Base-by-base conservation (phyloP, 208 protist genomes). In the Leishmania turanica region DNA sequence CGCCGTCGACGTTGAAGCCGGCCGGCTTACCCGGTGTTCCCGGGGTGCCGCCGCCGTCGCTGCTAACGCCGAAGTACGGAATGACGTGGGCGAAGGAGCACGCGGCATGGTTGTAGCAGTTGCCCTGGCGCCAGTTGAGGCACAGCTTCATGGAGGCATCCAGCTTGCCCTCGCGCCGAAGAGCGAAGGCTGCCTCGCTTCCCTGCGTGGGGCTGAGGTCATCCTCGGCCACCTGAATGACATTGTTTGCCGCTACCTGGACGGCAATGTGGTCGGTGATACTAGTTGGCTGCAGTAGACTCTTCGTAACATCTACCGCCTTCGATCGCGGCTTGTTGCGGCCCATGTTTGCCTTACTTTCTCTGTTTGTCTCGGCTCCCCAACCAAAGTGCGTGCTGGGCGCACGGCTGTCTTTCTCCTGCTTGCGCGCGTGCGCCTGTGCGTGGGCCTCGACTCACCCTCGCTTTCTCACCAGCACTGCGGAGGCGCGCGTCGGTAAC, bases 161-260 rank as follows among this genome's bases (percentile, higher is more conserved):
- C 45, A 92, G 78, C 77, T 93, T 90, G 19, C 89, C 93, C 53
- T 94, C 89, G 8, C 90, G 87, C 71, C 90, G 90, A 0, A 93
- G 80, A 15, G 90, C 90, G 62, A 94, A 92, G 69, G 92, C 92
- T 24, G 85, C 85, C 78, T 92, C 90, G 81, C 91, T 96, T 42
- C 93, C 93, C 82, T 93, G 86, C 40, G 93, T 97, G 24, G 90
- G 91, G 76, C 92, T 97, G 27, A 97, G 71, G 74, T 95, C 93
- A 47, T 95, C 92, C 77, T 95, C 91, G 17, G 82, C 58, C 2
- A 95, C 87, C 7, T 89, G 84, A 1, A 94, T 58, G 58, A 89
- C 70, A 1, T 85, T 76, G 45, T 75, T 85, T 0, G 87, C 85
- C 1, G 82, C 68, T 15, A 95, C 70, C 78, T 91, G 91, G n/a